Percentiles rank a stretch among this genome's conserved stretches.
These are phyloP conservation scores for Lipomyces starkeyi DNA, from an alignment of 805 yeast genomes.

Conservation along the genomic window DNA sequence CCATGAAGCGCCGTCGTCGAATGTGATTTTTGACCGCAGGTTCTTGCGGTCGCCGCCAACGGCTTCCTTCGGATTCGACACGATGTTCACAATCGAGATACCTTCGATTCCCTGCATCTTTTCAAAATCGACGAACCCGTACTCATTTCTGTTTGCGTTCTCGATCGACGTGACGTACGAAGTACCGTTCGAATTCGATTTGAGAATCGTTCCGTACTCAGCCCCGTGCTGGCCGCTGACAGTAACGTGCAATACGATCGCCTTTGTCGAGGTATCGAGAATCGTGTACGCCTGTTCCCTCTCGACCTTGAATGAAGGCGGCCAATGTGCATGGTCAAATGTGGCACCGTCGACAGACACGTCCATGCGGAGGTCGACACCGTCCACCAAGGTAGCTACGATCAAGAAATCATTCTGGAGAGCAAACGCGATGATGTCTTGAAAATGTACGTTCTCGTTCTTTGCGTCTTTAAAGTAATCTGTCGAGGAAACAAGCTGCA, in stretches of 20 bases:
- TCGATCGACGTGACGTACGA: conserved; percentile 71
- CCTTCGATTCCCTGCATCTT: conserved; percentile 85
- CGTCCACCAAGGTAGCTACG: conserved; percentile 65
- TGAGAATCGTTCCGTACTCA: conserved; percentile 80
- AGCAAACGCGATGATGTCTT: conserved; percentile 74
- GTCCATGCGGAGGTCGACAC: conserved; percentile 63
- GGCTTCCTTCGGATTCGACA: conserved; percentile 59
- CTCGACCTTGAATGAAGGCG: conserved; percentile 64
- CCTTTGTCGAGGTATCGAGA: conserved; percentile 70
- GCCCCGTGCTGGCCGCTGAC: conserved; percentile 56
- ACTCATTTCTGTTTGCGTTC: conserved; percentile 72
- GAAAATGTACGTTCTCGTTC: conserved; percentile 53
- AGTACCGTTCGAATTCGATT: conserved; percentile 92
- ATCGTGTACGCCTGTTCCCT: conserved; percentile 78
- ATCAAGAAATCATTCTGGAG: conserved; percentile 72
- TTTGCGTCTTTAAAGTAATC: conserved; percentile 48
- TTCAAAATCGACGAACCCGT: conserved; percentile 89
- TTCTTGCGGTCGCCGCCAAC: conserved; percentile 50
- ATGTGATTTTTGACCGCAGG: conserved; percentile 75
- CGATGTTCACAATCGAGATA: conserved; percentile 73
- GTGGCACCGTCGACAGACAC: conserved; percentile 78
- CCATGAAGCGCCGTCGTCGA: conserved; percentile 94
- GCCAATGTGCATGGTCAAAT: conserved; percentile 82
- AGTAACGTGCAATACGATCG: conserved; percentile 84
- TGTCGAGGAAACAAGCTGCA: conserved; percentile 54